Evolutionary conservation across 352 stramenopile genomes (phyloP), one percentile per base, ranked within the genome.

Genomic region (Phytophthora syringae): DNA sequence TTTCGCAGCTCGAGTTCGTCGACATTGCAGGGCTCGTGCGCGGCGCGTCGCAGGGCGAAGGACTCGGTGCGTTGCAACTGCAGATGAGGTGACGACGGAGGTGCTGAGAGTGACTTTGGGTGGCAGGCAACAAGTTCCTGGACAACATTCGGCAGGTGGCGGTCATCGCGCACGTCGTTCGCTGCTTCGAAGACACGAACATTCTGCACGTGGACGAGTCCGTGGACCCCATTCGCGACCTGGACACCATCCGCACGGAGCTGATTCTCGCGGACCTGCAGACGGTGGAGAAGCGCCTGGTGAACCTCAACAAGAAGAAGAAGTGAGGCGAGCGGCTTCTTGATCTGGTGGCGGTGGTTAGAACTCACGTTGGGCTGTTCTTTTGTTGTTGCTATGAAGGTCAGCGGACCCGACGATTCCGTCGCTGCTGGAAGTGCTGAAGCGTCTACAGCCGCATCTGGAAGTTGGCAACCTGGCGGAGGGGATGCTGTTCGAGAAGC

Each of bases 181-280:
- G 98, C 30, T 99, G 97, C 80, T 99, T 99, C 66, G 94, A 99
- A 53, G 92, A 99, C 79, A 92, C 97, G 18, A 97, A 99, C 81
- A 98, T 99, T 52, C 91, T 99, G 57, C 95, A 98, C 77, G 97
- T 99, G 18, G 95, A 99, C 69, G 95, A 96, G 34, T 91, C 69
- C 2, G 92, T 99, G 12, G 92, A 99, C 77, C 97, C 97, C 7
- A 73, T 99, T 24, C 79, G 97, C n/a, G 98, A 99, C 76, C 83
- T 98, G 2, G 94, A 99, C 20, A 93, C 98, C n/a, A 99, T 99
- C 65, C 97, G 98, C 63, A 87, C 97, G 1, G 98, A 99, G 74
- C 80, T 99, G 21, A 92, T 98, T 25, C 85, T 99, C 58, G 90
- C 95, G 2, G 86, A 94, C 53, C 68, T 94, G 55, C 80, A 94